Base-by-base conservation (phyloP, 2,329 filamentous ascomycete species). In the Fusarium dimerum region DNA sequence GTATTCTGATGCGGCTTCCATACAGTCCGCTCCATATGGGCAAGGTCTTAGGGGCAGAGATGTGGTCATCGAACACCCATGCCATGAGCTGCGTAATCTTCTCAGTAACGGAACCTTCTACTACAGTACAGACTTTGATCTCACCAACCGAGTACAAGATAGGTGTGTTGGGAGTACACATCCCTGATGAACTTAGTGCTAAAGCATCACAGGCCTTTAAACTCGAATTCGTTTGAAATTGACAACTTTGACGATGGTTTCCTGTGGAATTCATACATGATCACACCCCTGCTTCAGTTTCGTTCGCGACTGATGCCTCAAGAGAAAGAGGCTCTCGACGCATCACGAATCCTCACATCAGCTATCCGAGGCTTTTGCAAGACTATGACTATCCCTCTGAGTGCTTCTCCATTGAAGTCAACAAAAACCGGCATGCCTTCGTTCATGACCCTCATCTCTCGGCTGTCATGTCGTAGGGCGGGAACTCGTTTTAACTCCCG, bases 191-290 rank as follows among this genome's bases (percentile, higher is more conserved):
- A n/a, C 13, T 40, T 38, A 20, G 40, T 29, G 49, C 52, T 65
- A 41, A 56, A 60, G 11, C 36, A 40, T 5, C 29, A 39, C 11
- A 91, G 89, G 63, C 85, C 87, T 13, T 84, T 88, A 51, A 90
- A 93, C 68, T 84, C 84, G 17, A 81, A 86, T 42, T 86, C 88
- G 1, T 92, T 97, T 57, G 90, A 96, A 57, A 91, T 97, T 55
- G 92, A 96, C 68, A 94, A 90, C 66, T 86, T 97, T 56, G 92
- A 99, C 70, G 88, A 92, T 65, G 88, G 89, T 1, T 97, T 96
- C 68, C 75, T 99, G 16, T 99, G 94, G 94, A 99, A 99, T 68
- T 95, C 91, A 4, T 97, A 95, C 73, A 97, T 99, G 92, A 96
- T 99, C 64, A 87, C 89, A 59, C 92, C 94, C 6, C 79, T 99